Base-by-base conservation (phyloP, 2,329 filamentous ascomycete species). In the Trichoderma lentiforme region DNA sequence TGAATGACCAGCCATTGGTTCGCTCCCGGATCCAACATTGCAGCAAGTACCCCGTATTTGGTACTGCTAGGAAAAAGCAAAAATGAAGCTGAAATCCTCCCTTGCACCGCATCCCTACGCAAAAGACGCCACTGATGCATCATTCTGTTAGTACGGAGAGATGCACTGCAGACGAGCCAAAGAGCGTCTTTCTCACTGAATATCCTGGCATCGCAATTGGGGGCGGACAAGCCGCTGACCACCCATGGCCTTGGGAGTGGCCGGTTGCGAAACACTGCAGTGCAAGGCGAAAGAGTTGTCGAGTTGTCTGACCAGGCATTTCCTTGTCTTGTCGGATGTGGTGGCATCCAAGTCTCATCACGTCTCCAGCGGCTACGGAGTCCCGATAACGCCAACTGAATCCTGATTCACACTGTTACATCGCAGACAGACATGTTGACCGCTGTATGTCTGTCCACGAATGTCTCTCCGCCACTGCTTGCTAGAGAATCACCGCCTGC, bases 301-400 rank as follows among this genome's bases (percentile, higher is more conserved):
- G 32, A 64, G 32, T 32, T 47, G 34, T 64, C 69, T 36, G 21
- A 62, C 43, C 43, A 26, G 70, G 57, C 58, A 24, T n/a, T 56
- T 63, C 64, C 70, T 72, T 72, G 70, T 63, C 70, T 72, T 72
- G 70, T 63, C 43, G 32, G 57, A 18, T 32, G 65, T 39, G 65
- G 34, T 24, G 26, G 26, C 14, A 32, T 68, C 24, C 53, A 43
- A 32, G 24, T 3, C 43, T 53, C 24, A 6, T 58, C 53, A 43
- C 36, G 11, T 58, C 53, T 21, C 36, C 65, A n/a, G 34, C n/a
- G 24, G 53, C 65, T 43, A 30, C 53, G 24, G 47, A 57, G 14
- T 4, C 32, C 32, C 32, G 32, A 43, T 18, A 18, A 47, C 24
- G 32, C 36, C 12, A 47, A 51, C 12, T 21, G 30, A 62, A 32